Percentiles rank a stretch among this genome's conserved stretches.
These are phyloP conservation scores for Kondoa malvinella DNA, from an alignment of 768 basidiomycete genomes.

Conservation along the genomic window DNA sequence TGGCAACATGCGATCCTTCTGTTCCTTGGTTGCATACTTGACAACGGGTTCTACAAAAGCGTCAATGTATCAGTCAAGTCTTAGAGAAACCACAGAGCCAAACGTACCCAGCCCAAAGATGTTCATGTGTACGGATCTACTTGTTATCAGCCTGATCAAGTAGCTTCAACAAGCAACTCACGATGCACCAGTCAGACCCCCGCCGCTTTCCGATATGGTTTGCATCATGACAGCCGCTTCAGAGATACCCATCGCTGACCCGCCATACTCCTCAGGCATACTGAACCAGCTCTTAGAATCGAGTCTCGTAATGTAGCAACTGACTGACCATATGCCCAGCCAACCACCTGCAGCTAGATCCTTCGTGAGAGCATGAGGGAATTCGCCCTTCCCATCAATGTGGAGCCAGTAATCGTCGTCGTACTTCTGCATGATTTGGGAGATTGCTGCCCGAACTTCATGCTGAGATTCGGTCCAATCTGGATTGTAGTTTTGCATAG, in stretches of 20 bases:
- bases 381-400: background rate
- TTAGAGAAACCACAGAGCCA: too few relatives aligned
- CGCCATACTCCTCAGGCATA: background rate
- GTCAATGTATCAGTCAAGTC: too few relatives aligned
- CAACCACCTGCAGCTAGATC: background rate
- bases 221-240: conserved; percentile 6
- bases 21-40: conserved; percentile 4
- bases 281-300: background rate
- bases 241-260: background rate
- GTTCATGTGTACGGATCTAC: background rate
- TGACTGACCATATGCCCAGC: background rate
- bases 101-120: conserved; percentile 5
- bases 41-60: too few relatives aligned
- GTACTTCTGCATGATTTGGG: background rate
- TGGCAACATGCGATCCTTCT: conserved; percentile 16
- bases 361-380: conserved; percentile 1
- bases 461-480: background rate
- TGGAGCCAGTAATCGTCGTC: conserved; percentile 1
- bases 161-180: background rate
- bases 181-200: background rate
- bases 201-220: conserved; percentile 3
- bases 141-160: background rate
- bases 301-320: background rate
- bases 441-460: background rate
- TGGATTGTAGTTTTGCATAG: background rate